Evolutionary conservation across 768 basidiomycete genomes (phyloP), one percentile per base, ranked within the genome.

Genomic region (Termitomyces sp.): DNA sequence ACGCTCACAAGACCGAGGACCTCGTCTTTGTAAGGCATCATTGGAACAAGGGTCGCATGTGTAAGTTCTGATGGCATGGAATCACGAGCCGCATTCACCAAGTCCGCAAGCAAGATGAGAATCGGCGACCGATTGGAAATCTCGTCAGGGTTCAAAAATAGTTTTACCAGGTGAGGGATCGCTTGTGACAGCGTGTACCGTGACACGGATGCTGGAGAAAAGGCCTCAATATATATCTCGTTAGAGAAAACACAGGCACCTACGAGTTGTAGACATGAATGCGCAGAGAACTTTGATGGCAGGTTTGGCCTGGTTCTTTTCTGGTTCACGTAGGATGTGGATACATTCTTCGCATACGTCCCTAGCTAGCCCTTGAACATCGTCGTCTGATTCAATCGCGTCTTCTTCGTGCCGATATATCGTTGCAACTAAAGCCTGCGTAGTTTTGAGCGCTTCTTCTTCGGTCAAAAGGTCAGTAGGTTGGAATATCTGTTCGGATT

Each of bases 251-350:
- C 9, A 53, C 3, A n/a, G 56, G 38, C 4, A 80, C 89, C 49
- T 66, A 94, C 94, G 80, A 8, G 91, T 89, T 13, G 87, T 88
- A n/a, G 80, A 73, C 70, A 92, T 79, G 62, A 94, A 83, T 2
- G 85, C 81, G 60, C 88, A 87, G 33, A 98, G 71, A 33, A 94
- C 82, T 68, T 91, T 93, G 47, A 88, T 88, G 1, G 94, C 94
- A 41, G 91, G 86, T 67, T 86, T 86, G 1, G 95, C 94, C 68
- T 94, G 90, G 67, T 83, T 88, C 74, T 98, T 98, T 70, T 98
- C 97, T 0, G 96, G 94, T 67, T 97, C 92, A 44, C 85, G 81
- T 44, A 98, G 72, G 56, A 90, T 83, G 24, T 80, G 78, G 8
- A 94, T 77, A 63, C 92, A 94, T 66, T 97, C 92, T 55, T 85